Conservation (phyloP, 2,329 filamentous ascomycete species). For the Sphaerulina vaccinii region DNA sequence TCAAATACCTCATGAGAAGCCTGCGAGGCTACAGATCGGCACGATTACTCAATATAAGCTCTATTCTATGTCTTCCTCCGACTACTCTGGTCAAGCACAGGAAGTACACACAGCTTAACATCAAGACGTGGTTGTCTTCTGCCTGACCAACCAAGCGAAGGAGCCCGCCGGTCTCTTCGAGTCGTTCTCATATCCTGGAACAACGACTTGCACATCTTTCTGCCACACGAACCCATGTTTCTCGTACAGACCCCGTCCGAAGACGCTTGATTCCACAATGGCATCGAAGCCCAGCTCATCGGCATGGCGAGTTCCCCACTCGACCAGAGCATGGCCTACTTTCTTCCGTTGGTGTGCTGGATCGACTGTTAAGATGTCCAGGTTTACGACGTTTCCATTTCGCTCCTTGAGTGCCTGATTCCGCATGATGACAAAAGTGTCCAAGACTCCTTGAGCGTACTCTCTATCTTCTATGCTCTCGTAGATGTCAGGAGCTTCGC, state of each 20-base stretch:
- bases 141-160: slow-evolving; percentile 33
- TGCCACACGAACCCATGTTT: slow-evolving; percentile 36
- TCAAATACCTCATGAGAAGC: too few relatives aligned
- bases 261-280: slow-evolving; percentile 34
- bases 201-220: slow-evolving; percentile 25
- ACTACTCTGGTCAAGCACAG: not conserved
- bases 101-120: not conserved
- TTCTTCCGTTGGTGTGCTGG: slow-evolving; percentile 32
- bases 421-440: slow-evolving; percentile 26
- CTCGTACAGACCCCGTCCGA: slow-evolving; percentile 33
- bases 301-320: slow-evolving; percentile 33
- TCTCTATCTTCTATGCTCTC: slow-evolving; percentile 23
- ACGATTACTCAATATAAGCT: too few relatives aligned
- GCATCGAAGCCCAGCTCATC: slow-evolving; percentile 32
- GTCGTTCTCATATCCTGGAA: slow-evolving; percentile 21
- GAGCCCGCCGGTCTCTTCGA: slow-evolving; percentile 17
- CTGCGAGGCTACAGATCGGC: too few relatives aligned
- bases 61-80: too few relatives aligned
- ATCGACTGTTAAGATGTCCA: slow-evolving; percentile 34
- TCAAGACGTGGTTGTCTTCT: slow-evolving; percentile 18
- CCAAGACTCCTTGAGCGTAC: slow-evolving; percentile 25
- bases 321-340: slow-evolving; percentile 31
- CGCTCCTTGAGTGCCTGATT: slow-evolving; percentile 26
- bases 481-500: slow-evolving; percentile 22
- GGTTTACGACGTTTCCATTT: slow-evolving; percentile 31